These are phyloP conservation scores for Aspergillus candidus DNA, from an alignment of 2,329 filamentous ascomycete genomes.

Conservation along the genomic window DNA sequence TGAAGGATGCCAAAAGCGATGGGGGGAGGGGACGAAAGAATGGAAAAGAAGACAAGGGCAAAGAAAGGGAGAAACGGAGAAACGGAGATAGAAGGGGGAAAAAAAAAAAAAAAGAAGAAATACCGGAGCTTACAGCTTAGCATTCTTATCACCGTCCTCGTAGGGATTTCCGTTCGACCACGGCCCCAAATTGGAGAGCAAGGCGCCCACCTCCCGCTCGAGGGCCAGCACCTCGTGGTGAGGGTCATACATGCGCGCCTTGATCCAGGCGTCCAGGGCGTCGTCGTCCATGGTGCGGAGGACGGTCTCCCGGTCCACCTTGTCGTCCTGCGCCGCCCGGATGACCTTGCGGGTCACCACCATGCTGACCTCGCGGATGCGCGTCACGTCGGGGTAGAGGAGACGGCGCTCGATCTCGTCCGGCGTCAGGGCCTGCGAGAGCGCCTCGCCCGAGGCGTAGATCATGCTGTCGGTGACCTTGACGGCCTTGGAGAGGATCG, in stretches of 20 bases:
- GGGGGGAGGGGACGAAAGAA: neutral
- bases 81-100: neutral
- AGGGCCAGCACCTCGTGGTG: constrained; percentile 42
- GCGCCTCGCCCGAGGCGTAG: constrained; percentile 80
- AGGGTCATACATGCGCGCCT: constrained; percentile 45
- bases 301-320: constrained; percentile 52
- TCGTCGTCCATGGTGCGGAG: constrained; percentile 40
- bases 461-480: constrained; percentile 93
- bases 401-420: constrained; percentile 78
- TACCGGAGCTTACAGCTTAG: constrained; percentile 28
- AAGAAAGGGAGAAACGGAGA: neutral
- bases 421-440: constrained; percentile 69
- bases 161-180: constrained; percentile 17
- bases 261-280: constrained; percentile 44
- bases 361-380: constrained; percentile 84
- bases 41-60: neutral
- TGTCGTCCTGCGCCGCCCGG: constrained; percentile 77
- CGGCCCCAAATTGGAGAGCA: constrained; percentile 33
- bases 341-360: constrained; percentile 87
- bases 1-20: too few relatives aligned
- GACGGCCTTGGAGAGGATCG: constrained; percentile 83
- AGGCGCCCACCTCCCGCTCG: constrained; percentile 42
- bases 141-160: constrained; percentile 27
- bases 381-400: constrained; percentile 84
- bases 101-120: constrained; percentile 4